phyloP scores from a whole-genome alignment of 306 rosid species.

The Arachis stenosperma region DNA sequence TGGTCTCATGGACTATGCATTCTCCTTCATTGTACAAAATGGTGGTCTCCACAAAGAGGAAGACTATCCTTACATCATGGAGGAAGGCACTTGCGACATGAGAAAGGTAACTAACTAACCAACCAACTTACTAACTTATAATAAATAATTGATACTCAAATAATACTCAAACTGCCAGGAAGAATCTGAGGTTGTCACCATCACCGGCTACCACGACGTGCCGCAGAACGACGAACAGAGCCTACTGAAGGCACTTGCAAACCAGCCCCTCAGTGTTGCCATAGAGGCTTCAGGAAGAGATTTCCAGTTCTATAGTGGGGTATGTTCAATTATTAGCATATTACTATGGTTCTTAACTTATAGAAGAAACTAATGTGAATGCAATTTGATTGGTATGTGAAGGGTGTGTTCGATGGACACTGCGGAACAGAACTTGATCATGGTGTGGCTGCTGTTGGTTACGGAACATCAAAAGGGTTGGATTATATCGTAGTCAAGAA shows the following conservation, averaged over 20 bases:
- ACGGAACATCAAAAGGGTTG: conserved; percentile 71
- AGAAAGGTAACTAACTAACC: conserved; percentile 51
- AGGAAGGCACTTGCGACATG: conserved; percentile 81
- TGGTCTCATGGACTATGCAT: conserved; percentile 80
- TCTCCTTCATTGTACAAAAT: conserved; percentile 50
- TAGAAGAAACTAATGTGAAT: conserved; percentile 7
- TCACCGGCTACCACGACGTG: conserved; percentile 80
- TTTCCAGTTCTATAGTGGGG: conserved; percentile 94
- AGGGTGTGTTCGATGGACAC: conserved; percentile 87
- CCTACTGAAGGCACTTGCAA: conserved; percentile 84
- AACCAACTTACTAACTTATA: neutral
- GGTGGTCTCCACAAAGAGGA: conserved; percentile 73
- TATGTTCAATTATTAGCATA: conserved; percentile 32
- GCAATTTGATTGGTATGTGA: neutral
- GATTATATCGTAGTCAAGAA: conserved; percentile 85
- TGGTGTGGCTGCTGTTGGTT: conserved; percentile 92
- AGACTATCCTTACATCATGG: conserved; percentile 81
- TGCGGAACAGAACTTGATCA: conserved; percentile 88
- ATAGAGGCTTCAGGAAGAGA: conserved; percentile 86
- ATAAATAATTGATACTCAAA: no score
- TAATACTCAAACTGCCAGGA: conserved; percentile 48
- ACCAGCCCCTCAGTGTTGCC: conserved; percentile 90
- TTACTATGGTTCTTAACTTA: neutral
- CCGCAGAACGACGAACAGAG: conserved; percentile 78
- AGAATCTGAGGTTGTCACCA: conserved; percentile 59